phyloP scores from a whole-genome alignment of 805 yeast genomes.

The Kuraishia hungarica region DNA sequence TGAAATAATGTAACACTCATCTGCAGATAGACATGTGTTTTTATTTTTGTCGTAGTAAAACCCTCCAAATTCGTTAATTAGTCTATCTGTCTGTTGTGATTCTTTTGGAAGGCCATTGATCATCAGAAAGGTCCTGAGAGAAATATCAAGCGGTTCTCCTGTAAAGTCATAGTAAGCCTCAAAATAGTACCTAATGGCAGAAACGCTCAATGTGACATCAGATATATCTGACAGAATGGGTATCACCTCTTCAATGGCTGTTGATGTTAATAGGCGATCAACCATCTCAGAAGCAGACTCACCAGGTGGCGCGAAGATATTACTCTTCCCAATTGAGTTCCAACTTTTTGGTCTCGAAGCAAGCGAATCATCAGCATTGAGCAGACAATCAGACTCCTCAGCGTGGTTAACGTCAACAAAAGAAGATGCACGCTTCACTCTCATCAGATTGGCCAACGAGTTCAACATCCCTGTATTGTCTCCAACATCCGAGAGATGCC shows the following conservation, averaged over 20 bases:
- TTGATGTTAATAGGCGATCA: neutral
- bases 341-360: neutral
- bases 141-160: slow-evolving; percentile 54
- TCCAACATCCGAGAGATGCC: neutral
- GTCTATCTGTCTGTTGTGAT: slow-evolving; percentile 68
- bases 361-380: neutral
- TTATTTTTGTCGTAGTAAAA: slow-evolving; percentile 39
- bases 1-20: slow-evolving; percentile 52
- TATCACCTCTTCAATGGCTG: neutral
- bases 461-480: slow-evolving; percentile 16
- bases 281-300: neutral
- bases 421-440: slow-evolving; percentile 2
- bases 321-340: neutral
- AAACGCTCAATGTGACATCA: neutral
- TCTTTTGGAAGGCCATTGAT: slow-evolving; percentile 58
- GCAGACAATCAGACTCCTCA: neutral
- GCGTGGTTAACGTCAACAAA: neutral
- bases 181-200: slow-evolving; percentile 15
- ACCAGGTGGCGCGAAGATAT: neutral
- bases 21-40: slow-evolving; percentile 26
- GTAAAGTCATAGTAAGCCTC: slow-evolving; percentile 36
- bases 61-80: slow-evolving; percentile 47
- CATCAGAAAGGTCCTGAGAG: slow-evolving; percentile 52
- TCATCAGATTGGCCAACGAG: slow-evolving; percentile 21
- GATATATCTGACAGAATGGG: neutral